Base-by-base conservation (phyloP, 2,329 filamentous ascomycete species). In the Aspergillus candidus region DNA sequence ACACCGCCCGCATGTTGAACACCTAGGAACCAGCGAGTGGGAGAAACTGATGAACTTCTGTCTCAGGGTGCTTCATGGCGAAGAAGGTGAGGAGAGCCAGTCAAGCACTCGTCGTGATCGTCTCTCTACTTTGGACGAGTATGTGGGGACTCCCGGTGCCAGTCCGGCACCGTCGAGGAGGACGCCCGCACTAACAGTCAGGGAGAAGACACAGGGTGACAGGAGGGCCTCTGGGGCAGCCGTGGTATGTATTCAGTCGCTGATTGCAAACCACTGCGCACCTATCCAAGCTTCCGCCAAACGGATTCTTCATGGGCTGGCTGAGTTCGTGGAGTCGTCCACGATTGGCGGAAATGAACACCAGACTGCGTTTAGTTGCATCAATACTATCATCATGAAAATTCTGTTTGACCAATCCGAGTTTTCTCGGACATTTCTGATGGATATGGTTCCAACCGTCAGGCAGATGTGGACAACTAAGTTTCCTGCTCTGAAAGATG, bases 381-480 rank as follows among this genome's bases (percentile, higher is more conserved):
- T 96, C 57, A 94, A 94, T 66, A 71, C 74, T 39, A 65, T 94
- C 5, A 71, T 94, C 38, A 70, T 75, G 32, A 77, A 75, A 44
- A 78, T 80, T 3, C 75, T 86, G 44, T 79, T 83, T 37, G 86
- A 95, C 57, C 78, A 86, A 48, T 74, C 83, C 11, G 64, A 72
- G 1, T 72, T 88, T 41, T 79, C 83, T 3, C 77, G 77, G 51
- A 72, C 71, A 30, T 69, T 84, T 32, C 74, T 84, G 12, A 69
- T 73, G 43, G 74, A 78, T 6, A 62, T 90, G 6, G 60, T 95
- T 17, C 84, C 87, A 1, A 65, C 90, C 35, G 80, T 95, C 51
- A 79, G 78, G 43, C 76, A 79, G 39, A 80, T 88, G 69, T 98
- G 91, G 90, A 74, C 82, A 51, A 76, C 78, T n/a, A 86, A 85